Evolutionary conservation across 1,139 yeast species (phyloP), one percentile per base, ranked within the genome.

Genomic region (Hansenula sp.): DNA sequence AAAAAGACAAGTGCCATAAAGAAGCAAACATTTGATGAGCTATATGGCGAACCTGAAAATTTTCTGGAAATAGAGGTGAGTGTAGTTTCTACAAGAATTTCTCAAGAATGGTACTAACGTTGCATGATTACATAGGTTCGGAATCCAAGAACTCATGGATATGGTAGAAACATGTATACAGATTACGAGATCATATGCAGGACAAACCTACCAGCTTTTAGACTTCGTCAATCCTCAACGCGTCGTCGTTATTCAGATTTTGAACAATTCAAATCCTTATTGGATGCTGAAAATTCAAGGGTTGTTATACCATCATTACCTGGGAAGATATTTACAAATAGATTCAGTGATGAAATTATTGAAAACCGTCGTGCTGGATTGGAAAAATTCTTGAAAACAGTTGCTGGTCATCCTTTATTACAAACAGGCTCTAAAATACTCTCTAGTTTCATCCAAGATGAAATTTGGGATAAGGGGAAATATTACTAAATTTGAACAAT

Each of bases 11-110:
- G 31, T 25, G 36, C 36, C 3, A 35, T 36, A 2, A 36, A 36
- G 27, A 36, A 36, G 50, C 95, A 86, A 61, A 76, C 89, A 10
- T 83, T 82, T 62, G 87, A 79, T 52, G 96, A 89, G 58, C 76
- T 87, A 38, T 93, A 93, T 58, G 96, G 95, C 1, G 96, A 87
- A 54, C 98, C 98, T 0, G 99, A 93, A 64, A 89, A 90, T 66
- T 89, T 90, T 59, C 73, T 93, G 38, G 99, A 93, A 65, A 83
- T 94, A 34, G 98, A 91, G 63, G 96, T 80, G 45, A 47, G 70
- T 35, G 11, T 4, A n/a, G 4, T 30, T 13, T n/a, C 15, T 30
- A 5, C 12, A n/a, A 6, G 9, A 5, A 30, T 30, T 30, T n/a
- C n/a, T n/a, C n/a, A 17, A 30, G 17, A n/a, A 30, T n/a, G 5